A percentile compares a stretch with the other conserved stretches of the same genome.
phyloP scores from a whole-genome alignment of 2,329 filamentous ascomycete genomes.

The Trichoderma hamatum region DNA sequence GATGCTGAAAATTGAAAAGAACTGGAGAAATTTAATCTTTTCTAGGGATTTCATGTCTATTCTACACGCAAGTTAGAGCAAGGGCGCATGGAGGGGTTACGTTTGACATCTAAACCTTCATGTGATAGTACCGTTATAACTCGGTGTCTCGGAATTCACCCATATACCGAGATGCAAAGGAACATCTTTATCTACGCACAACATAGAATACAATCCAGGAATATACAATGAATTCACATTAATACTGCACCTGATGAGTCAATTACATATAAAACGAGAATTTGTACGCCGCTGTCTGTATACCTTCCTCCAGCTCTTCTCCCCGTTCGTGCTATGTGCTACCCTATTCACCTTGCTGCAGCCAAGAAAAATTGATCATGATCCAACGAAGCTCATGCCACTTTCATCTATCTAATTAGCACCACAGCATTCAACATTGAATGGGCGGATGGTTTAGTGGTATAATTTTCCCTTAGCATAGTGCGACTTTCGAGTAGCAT shows the following conservation, averaged over 20 bases:
- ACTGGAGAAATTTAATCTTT: neutral
- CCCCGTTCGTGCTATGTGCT: neutral
- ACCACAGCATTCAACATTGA: neutral
- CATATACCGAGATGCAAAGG: neutral
- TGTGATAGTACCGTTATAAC: neutral
- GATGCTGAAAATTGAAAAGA: neutral
- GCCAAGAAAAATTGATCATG: too few relatives aligned
- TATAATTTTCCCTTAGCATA: constrained; percentile 33
- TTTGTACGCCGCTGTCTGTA: too few relatives aligned
- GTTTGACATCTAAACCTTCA: neutral
- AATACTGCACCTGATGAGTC: too few relatives aligned
- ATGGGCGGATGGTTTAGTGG: constrained; percentile 34
- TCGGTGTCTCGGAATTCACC: neutral
- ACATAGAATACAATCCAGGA: neutral
- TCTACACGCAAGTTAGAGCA: neutral
- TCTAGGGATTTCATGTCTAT: neutral
- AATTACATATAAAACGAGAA: too few relatives aligned
- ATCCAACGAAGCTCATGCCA: neutral
- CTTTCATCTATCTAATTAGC: neutral
- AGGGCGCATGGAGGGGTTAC: neutral
- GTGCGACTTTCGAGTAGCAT: constrained; percentile 15
- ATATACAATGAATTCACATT: neutral
- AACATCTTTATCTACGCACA: neutral
- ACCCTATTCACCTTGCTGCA: neutral
- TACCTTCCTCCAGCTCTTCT: too few relatives aligned